Evolutionary conservation across 768 basidiomycete genomes (phyloP), one percentile per base, ranked within the genome.

Genomic region (Termitomyces bulborhizus): DNA sequence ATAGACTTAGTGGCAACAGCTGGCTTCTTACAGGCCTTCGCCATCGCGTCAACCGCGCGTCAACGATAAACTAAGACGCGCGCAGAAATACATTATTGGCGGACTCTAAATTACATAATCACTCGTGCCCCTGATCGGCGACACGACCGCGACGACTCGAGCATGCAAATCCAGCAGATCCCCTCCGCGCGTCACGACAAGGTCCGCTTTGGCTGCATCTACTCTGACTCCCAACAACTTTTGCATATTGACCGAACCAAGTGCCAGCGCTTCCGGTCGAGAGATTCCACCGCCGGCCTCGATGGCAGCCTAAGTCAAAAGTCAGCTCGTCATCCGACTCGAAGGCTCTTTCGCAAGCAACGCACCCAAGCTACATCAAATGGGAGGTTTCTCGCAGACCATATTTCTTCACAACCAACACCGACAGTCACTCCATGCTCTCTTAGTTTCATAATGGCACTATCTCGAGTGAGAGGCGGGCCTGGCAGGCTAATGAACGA

Each of bases 311-410:
- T 80, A 39, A 50, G 31, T 54, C 26, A 16, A 34, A 21, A 15
- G 53, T 53, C 40, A 53, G 36, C 51, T 18, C 13, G 32, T 36
- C 45, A 29, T 26, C 36, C 6, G 6, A 6, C 5, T 12, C 11
- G 7, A 8, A 31, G 29, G 29, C 8, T 21, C 29, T 56, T 12
- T 41, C 27, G n/a, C 6, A 6, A 39, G 8, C 7, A 40, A 72
- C 82, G 61, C 58, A 86, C 89, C 93, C 93, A 95, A 42, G 82
- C 88, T 31, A 83, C 70, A 59, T 96, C 92, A 60, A 93, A 89
- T 15, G 87, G 81, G 9, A 87, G 76, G 64, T 87, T 91, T 26
- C 89, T 81, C 6, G 88, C 85, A 27, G 78, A 75, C 86, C 86
- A 92, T 40, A 79, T 79, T 57, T 84, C 82, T 44, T 76, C 69